Percentiles rank a stretch among this genome's conserved stretches.
Evolutionary conservation across 805 yeast species (phyloP).

Genomic region (Ogataea corticis): DNA sequence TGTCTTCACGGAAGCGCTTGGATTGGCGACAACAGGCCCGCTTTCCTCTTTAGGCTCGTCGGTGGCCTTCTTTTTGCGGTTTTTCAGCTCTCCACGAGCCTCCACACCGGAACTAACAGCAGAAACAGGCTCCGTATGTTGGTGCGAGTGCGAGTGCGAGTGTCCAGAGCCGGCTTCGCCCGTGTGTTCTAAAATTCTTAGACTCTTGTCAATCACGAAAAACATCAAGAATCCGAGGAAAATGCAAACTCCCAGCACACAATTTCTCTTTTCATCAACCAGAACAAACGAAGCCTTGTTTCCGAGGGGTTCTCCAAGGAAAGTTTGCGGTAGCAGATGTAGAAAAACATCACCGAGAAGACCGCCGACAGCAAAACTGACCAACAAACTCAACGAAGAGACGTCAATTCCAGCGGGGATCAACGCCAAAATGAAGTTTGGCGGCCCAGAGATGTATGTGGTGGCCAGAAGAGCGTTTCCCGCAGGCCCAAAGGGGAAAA

Average conservation of each 20-base stretch:
- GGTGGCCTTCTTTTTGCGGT: conserved; percentile 14
- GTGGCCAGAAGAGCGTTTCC: conserved; percentile 66
- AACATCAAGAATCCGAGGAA: conserved; percentile 63
- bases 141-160: conserved; percentile 41
- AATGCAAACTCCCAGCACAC: conserved; percentile 52
- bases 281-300: conserved; percentile 45
- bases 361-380: conserved; percentile 77
- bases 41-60: conserved; percentile 5
- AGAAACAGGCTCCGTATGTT: conserved; percentile 19
- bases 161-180: conserved; percentile 41
- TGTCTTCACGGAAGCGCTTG: conserved; percentile 41
- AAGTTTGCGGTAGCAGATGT: conserved; percentile 71
- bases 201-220: conserved; percentile 59
- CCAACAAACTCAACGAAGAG: conserved; percentile 50
- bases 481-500: conserved; percentile 57
- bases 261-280: conserved; percentile 52
- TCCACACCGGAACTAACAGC: conserved; percentile 1
- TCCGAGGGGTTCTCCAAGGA: conserved; percentile 50
- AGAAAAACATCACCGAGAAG: conserved; percentile 72
- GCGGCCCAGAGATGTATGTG: conserved; percentile 62
- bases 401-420: conserved; percentile 60
- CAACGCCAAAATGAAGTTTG: conserved; percentile 54
- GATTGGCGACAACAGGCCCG: conserved; percentile 34
- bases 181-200: conserved; percentile 50
- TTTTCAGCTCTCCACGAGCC: background rate